A percentile compares a stretch with the other conserved stretches of the same genome.
Evolutionary conservation across 257 asterid species (phyloP).

Genomic region (Penstemon barbatus): DNA sequence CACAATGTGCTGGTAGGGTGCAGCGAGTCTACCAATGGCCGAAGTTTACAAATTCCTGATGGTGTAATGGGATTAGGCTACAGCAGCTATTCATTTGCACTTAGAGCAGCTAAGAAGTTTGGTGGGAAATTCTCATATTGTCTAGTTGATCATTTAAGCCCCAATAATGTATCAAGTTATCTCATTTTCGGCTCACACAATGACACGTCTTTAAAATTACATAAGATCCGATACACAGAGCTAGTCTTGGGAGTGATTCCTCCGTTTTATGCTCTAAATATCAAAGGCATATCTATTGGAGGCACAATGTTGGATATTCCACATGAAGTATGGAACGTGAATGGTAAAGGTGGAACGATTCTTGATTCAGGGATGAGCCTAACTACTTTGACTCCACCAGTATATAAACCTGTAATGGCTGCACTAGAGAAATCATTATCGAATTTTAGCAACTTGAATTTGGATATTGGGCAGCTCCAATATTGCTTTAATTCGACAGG

Average conservation of each 20-base stretch:
- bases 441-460: conserved; percentile 26
- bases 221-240: conserved; percentile 46
- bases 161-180: conserved; percentile 46
- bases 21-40: conserved; percentile 39
- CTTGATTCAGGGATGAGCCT: conserved; percentile 57
- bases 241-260: conserved; percentile 42
- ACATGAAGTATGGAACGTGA: conserved; percentile 38
- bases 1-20: conserved; percentile 52
- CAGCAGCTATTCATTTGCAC: conserved; percentile 50
- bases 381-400: conserved; percentile 43
- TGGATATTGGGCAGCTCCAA: conserved; percentile 42
- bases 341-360: conserved; percentile 45
- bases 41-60: conserved; percentile 36
- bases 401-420: conserved; percentile 47
- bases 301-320: conserved; percentile 45
- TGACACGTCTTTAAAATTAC: neutral
- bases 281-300: conserved; percentile 53
- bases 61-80: conserved; percentile 64
- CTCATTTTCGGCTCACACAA: conserved; percentile 47
- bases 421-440: conserved; percentile 34
- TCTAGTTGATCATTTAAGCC: conserved; percentile 59
- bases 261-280: conserved; percentile 45
- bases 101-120: conserved; percentile 34
- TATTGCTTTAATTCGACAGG: conserved; percentile 62
- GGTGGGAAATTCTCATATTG: conserved; percentile 67